phyloP scores from a whole-genome alignment of 257 asterid species.

The Salvia rosmarinus region DNA sequence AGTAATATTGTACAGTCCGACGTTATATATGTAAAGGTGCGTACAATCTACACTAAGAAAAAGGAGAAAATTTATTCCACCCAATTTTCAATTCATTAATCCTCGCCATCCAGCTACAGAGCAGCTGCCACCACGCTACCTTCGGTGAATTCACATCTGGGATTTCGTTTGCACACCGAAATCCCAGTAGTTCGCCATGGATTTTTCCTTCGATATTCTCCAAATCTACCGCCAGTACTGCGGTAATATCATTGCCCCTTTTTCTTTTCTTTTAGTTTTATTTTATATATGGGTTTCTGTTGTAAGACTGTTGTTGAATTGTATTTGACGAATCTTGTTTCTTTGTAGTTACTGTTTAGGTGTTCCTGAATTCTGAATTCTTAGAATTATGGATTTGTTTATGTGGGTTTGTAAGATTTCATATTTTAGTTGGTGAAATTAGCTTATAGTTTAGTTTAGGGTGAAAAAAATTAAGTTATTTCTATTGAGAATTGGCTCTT shows the following conservation, averaged over 20 bases:
- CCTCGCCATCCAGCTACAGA: slow-evolving; percentile 3
- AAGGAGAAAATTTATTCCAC: background rate
- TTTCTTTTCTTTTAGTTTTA: background rate
- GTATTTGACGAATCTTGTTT: background rate
- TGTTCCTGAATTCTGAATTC: background rate
- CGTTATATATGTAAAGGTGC: slow-evolving; percentile 8
- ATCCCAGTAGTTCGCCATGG: slow-evolving; percentile 60
- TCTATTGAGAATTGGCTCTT: background rate
- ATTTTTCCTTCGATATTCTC: slow-evolving; percentile 55
- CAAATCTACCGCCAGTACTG: slow-evolving; percentile 67
- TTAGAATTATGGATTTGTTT: slow-evolving; percentile 8
- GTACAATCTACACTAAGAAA: slow-evolving; percentile 29
- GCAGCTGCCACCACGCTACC: slow-evolving; percentile 30
- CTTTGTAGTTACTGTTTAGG: background rate
- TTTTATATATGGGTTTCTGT: slow-evolving; percentile 29
- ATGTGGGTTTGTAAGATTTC: background rate
- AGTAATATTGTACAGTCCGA: background rate
- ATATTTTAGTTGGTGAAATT: slow-evolving; percentile 11
- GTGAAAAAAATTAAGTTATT: slow-evolving; percentile 9
- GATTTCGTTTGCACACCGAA: slow-evolving; percentile 43
- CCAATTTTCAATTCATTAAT: slow-evolving; percentile 26
- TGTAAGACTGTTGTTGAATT: background rate
- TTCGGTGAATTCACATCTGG: slow-evolving; percentile 34
- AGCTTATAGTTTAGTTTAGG: background rate
- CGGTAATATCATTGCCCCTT: slow-evolving; percentile 43